Base-by-base conservation (phyloP, 371 early-diverging fungal species). In the Mucor irregularis region DNA sequence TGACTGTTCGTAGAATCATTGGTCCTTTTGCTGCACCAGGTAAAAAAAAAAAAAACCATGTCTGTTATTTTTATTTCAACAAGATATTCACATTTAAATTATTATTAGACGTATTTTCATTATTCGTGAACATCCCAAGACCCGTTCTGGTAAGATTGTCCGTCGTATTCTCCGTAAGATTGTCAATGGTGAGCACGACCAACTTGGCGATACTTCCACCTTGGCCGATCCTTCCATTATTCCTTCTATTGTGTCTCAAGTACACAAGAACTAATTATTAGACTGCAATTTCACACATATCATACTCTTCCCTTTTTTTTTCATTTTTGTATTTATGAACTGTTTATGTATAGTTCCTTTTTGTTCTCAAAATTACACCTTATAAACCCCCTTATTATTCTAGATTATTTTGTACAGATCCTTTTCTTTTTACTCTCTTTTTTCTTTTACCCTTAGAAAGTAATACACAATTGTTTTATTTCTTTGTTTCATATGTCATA, bases 1-100 rank as follows among this genome's bases (percentile, higher is more conserved):
- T 77, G 31, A 89, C 90, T 31, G 89, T 99, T 8, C 87, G 97
- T 45, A 85, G 82, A 44, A 85, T 84, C 58, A 97, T 99, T 67
- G 96, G 96, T 2, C 92, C 97, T 24, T 94, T 99, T 62, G 95
- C 97, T n/a, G 82, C 90, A 9, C 96, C 98, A n/a, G n/a, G n/a
- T n/a, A n/a, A n/a, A n/a, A n/a, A n/a, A n/a, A n/a, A n/a, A n/a
- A n/a, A n/a, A n/a, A n/a, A n/a, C n/a, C n/a, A n/a, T n/a, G n/a
- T n/a, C 48, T 21, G 44, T 52, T 43, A 45, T 64, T 39, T 40
- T 34, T 33, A 19, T 10, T 47, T 14, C 45, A 45, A 29, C 45
- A 22, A 21, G 17, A 40, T n/a, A 40, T 22, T 40, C 6, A 5
- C 40, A 21, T 40, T n/a, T n/a, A n/a, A n/a, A n/a, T n/a, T n/a